Conservation (phyloP, 192 early-diverging fungal species). For the Backusella luteola region DNA sequence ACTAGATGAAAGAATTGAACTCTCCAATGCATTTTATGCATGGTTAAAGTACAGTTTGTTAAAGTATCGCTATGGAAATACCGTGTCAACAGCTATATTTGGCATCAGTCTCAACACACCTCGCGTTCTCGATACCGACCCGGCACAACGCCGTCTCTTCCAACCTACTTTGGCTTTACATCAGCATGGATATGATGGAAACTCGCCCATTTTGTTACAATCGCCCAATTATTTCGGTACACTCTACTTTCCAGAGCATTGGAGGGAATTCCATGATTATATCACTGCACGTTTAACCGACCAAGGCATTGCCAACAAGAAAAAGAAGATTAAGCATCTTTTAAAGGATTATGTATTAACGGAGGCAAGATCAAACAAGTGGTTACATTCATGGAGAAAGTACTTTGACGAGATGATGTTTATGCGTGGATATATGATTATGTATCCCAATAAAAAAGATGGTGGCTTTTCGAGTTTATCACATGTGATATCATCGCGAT, state of each 20-base stretch:
- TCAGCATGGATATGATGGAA: conserved; percentile 30
- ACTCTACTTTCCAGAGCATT: conserved; percentile 58
- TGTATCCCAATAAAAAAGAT: conserved; percentile 53
- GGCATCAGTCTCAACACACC: conserved; percentile 57
- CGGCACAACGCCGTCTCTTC: conserved; percentile 41
- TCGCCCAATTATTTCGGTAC: conserved; percentile 52
- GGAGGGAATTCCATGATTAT: conserved; percentile 63
- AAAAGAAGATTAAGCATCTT: conserved; percentile 29
- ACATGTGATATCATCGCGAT: conserved; percentile 24
- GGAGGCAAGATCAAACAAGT: conserved; percentile 45
- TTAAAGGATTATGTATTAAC: conserved; percentile 48
- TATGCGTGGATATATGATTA: conserved; percentile 58
- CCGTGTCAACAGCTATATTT: conserved; percentile 35
- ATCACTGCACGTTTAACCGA: conserved; percentile 49
- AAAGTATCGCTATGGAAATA: conserved; percentile 47
- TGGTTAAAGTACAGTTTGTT: conserved; percentile 56
- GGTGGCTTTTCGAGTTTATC: conserved; percentile 44
- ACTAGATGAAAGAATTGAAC: conserved; percentile 56
- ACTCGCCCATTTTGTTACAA: conserved; percentile 50
- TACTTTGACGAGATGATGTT: conserved; percentile 59
- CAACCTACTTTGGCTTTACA: conserved; percentile 40
- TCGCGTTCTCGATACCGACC: conserved; percentile 44
- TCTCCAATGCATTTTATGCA: conserved; percentile 52
- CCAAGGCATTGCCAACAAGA: conserved; percentile 20
- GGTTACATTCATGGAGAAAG: conserved; percentile 57